Conservation (phyloP, 2,329 filamentous ascomycete genomes). For the Didymella pinodella region DNA sequence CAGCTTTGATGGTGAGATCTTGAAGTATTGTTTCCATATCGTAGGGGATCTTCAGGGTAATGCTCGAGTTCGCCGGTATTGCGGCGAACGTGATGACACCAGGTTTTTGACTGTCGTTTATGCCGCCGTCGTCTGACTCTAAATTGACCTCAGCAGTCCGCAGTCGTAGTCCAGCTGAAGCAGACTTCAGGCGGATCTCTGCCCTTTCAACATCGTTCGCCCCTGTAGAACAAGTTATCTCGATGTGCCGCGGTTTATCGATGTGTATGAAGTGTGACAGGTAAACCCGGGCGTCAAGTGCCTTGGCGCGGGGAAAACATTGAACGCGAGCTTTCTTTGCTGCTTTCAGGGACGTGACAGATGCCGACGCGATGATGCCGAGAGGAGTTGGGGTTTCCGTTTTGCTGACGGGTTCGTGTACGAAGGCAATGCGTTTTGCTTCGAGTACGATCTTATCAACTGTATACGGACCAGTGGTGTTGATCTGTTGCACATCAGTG, state of each 20-base stretch:
- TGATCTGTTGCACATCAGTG: conserved; percentile 58
- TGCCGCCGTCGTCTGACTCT: conserved; percentile 52
- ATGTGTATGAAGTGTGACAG: conserved; percentile 78
- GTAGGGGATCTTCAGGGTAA: conserved; percentile 77
- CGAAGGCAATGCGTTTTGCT: conserved; percentile 69
- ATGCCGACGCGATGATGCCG: conserved; percentile 56
- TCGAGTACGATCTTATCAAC: conserved; percentile 75
- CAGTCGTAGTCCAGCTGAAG: conserved; percentile 67
- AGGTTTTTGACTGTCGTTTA: conserved; percentile 55
- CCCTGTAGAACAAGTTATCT: conserved; percentile 75
- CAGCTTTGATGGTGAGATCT: conserved; percentile 76
- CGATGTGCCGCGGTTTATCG: conserved; percentile 78
- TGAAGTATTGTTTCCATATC: conserved; percentile 79
- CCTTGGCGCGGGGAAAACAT: conserved; percentile 74
- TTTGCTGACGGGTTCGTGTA: conserved; percentile 68
- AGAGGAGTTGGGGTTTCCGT: conserved; percentile 57
- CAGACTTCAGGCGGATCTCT: conserved; percentile 63
- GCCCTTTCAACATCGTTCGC: conserved; percentile 70
- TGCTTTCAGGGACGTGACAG: conserved; percentile 42
- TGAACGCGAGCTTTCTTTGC: conserved; percentile 65
- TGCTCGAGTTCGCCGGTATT: conserved; percentile 55
- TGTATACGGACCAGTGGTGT: conserved; percentile 76
- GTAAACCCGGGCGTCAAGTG: conserved; percentile 72
- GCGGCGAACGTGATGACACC: conserved; percentile 57
- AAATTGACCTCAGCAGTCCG: conserved; percentile 60